Evolutionary conservation across 495 filamentous ascomycete species (phyloP).

Genomic region (Penicillium dipodomyicola): DNA sequence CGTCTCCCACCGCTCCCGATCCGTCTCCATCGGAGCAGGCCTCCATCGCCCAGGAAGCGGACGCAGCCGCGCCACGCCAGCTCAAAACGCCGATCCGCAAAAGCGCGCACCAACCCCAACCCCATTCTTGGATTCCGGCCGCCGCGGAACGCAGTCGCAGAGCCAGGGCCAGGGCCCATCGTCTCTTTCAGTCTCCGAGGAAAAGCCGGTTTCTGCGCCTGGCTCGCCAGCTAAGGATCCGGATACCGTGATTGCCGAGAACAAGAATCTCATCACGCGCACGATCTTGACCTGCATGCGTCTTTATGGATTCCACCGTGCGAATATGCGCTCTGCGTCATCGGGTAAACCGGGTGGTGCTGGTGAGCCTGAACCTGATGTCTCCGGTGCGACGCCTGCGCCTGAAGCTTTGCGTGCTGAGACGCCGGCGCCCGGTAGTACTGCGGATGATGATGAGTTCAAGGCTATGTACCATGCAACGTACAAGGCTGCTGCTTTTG

Average conservation of each 20-base stretch:
- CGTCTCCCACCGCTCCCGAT: conserved; percentile 34
- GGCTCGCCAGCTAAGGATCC: conserved; percentile 29
- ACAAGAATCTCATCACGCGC: conserved; percentile 44
- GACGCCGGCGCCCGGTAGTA: conserved; percentile 21
- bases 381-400: conserved; percentile 9
- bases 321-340: conserved; percentile 25
- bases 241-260: conserved; percentile 40
- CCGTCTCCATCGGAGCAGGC: conserved; percentile 39
- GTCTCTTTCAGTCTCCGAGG: conserved; percentile 20
- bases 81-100: conserved; percentile 20
- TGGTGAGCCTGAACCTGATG: conserved; percentile 22
- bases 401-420: conserved; percentile 22
- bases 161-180: conserved; percentile 17
- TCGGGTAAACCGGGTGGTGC: conserved; percentile 17
- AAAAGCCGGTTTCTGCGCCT: conserved; percentile 16
- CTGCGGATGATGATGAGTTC: conserved; percentile 56
- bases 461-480: conserved; percentile 66
- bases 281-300: conserved; percentile 63
- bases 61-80: conserved; percentile 18
- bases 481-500: conserved; percentile 59
- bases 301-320: conserved; percentile 57
- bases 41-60: conserved; percentile 26
- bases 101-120: conserved; percentile 31
- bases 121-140: conserved; percentile 27
- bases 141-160: conserved; percentile 14